Conservation (phyloP, 2,329 filamentous ascomycete species). For the Aspergillus pseudoterreus region DNA sequence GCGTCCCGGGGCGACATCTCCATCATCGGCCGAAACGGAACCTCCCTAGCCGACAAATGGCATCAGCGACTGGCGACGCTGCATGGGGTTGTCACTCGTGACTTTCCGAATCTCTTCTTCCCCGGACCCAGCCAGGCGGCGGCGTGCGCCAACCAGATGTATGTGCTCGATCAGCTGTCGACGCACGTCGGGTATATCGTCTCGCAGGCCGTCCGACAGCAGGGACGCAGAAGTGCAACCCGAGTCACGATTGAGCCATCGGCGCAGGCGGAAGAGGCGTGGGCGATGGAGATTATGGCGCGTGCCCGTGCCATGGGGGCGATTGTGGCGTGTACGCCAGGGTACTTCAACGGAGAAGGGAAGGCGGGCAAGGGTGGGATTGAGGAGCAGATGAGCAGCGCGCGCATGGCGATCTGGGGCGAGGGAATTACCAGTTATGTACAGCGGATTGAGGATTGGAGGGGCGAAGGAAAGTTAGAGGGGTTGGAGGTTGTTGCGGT, state of each 20-base stretch:
- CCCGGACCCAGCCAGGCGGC: slow-evolving; percentile 42
- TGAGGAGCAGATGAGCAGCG: slow-evolving; percentile 31
- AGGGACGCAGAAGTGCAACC: not conserved
- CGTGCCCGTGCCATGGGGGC: slow-evolving; percentile 33
- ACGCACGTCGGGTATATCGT: slow-evolving; percentile 47
- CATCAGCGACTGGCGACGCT: slow-evolving; percentile 47
- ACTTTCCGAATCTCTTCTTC: slow-evolving; percentile 57
- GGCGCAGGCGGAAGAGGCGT: slow-evolving; percentile 46
- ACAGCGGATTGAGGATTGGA: slow-evolving; percentile 16
- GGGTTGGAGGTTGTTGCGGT: slow-evolving; percentile 10
- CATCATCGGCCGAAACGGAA: slow-evolving; percentile 44
- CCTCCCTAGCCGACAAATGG: slow-evolving; percentile 47
- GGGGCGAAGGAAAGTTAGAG: slow-evolving; percentile 27
- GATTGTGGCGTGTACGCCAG: slow-evolving; percentile 51
- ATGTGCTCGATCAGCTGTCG: slow-evolving; percentile 33
- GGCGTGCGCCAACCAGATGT: slow-evolving; percentile 38
- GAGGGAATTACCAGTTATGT: slow-evolving; percentile 32
- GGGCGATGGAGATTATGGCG: slow-evolving; percentile 41
- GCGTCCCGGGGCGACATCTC: slow-evolving; percentile 32
- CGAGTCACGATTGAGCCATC: slow-evolving; percentile 9
- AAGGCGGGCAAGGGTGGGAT: slow-evolving; percentile 16
- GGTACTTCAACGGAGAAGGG: slow-evolving; percentile 51
- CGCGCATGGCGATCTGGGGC: slow-evolving; percentile 27
- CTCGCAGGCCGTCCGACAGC: slow-evolving; percentile 21
- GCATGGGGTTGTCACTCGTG: slow-evolving; percentile 48